Evolutionary conservation across 768 basidiomycete species (phyloP), one percentile per base, ranked within the genome.

Genomic region (Filobasidium floriforme): DNA sequence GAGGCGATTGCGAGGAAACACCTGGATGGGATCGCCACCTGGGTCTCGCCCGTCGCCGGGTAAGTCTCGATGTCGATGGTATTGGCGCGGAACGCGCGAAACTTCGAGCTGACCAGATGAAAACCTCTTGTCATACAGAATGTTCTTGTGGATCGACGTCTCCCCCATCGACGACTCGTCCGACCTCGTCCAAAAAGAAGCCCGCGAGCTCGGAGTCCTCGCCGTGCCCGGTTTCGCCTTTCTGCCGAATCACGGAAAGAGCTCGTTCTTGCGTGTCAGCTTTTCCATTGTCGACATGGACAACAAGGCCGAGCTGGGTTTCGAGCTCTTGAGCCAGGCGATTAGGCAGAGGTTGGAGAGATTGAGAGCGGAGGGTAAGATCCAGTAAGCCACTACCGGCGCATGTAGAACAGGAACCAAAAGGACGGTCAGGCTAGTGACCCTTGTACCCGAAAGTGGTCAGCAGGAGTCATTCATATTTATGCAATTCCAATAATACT

Each of bases 161-260:
- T 69, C 54, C 73, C 72, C 65, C 82, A 73, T 83, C 68, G 85
- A 82, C 28, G 90, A 96, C 76, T 89, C 90, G 5, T 85, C 84
- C 72, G 80, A 81, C 15, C 71, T 93, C 60, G 89, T 94, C 71
- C 82, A 83, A 63, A 87, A 84, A 7, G 86, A 85, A 62, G 91
- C 91, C 11, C 83, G 89, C 63, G 85, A 86, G 70, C 84, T 84
- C 26, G 92, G 91, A 22, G 89, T 96, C 9, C 84, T 96, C n/a
- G 91, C 89, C 19, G 83, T 96, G 12, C 92, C 92, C 0, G 92
- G 92, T 18, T 72, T 71, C 57, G 69, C 73, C 22, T 93, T 92
- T 80, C 81, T 88, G 64, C 90, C 92, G 18, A 85, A 83, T 66
- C 86, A 85, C 14, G 79, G 83, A 46, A 85, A 82, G 74, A 87